phyloP scores from a whole-genome alignment of 148 eudicot species.

The Camellia sinensis region DNA sequence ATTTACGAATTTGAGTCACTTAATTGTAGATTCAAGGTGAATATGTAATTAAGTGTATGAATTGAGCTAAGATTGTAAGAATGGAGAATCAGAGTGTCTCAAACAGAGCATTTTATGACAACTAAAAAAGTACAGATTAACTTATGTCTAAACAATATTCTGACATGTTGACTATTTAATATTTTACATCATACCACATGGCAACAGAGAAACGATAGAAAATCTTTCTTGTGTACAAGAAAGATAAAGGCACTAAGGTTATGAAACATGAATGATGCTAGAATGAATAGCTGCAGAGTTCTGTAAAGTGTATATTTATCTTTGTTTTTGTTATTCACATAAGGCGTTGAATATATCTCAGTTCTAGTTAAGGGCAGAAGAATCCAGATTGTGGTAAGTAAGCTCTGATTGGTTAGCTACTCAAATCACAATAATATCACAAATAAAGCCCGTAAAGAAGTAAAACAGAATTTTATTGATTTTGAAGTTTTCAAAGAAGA shows the following conservation, averaged over 20 bases:
- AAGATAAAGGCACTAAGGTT: background rate
- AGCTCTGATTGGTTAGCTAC: background rate
- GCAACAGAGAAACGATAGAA: background rate
- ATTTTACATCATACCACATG: background rate
- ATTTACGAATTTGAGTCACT: no score
- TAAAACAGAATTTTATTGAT: constrained; percentile 2
- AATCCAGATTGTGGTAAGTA: background rate
- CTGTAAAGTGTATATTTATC: background rate
- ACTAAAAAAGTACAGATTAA: background rate
- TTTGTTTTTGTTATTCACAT: background rate
- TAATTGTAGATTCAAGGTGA: background rate
- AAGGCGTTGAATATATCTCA: background rate
- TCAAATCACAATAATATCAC: background rate
- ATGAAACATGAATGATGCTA: background rate
- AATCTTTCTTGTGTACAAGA: background rate
- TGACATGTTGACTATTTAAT: background rate
- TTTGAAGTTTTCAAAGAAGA: background rate
- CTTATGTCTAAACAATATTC: background rate
- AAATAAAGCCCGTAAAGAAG: background rate
- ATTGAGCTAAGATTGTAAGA: background rate
- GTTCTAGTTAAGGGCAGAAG: constrained; percentile 1
- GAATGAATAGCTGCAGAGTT: background rate
- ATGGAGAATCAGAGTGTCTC: background rate
- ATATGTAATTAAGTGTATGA: no score
- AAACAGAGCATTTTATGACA: background rate